Evolutionary conservation across 2,329 filamentous ascomycete species (phyloP).

Genomic region (Scedosporium boydii): DNA sequence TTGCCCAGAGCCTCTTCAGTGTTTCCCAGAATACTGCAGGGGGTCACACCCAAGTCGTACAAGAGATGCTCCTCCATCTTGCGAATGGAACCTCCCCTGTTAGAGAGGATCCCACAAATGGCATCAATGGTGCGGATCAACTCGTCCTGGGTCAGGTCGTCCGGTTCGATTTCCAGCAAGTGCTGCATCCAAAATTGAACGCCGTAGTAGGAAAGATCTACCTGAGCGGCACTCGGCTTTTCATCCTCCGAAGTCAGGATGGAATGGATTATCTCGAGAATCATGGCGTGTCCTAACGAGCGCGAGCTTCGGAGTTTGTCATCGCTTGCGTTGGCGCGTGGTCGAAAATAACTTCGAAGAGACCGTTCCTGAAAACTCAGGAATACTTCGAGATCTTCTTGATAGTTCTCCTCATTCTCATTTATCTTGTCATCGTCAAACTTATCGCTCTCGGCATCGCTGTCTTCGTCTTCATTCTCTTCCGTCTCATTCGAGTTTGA

Average conservation of each 20-base stretch:
- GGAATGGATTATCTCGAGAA: not conserved
- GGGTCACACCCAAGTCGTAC: not conserved
- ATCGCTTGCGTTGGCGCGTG: not conserved
- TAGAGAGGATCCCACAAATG: conserved; percentile 3
- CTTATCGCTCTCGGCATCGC: conserved; percentile 3
- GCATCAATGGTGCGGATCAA: not conserved
- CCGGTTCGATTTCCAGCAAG: not conserved
- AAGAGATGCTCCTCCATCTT: not conserved
- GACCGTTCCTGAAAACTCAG: conserved; percentile 4
- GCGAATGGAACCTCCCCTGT: not conserved
- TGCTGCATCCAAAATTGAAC: not conserved
- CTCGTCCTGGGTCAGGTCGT: not conserved
- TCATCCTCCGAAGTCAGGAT: not conserved
- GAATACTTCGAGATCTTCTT: not conserved
- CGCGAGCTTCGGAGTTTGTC: conserved; percentile 2
- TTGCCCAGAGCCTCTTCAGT: not conserved
- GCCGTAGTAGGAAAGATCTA: not conserved
- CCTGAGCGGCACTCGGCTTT: not conserved
- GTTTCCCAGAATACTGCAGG: not conserved
- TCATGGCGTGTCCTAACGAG: not conserved
- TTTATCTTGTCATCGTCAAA: not conserved
- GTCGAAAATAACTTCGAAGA: conserved; percentile 2
- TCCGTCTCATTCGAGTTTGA: not conserved
- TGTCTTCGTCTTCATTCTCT: not conserved
- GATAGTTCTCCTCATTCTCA: not conserved